Evolutionary conservation across 2,329 filamentous ascomycete species (phyloP), one percentile per base, ranked within the genome.

Genomic region (Colletotrichum navitas): DNA sequence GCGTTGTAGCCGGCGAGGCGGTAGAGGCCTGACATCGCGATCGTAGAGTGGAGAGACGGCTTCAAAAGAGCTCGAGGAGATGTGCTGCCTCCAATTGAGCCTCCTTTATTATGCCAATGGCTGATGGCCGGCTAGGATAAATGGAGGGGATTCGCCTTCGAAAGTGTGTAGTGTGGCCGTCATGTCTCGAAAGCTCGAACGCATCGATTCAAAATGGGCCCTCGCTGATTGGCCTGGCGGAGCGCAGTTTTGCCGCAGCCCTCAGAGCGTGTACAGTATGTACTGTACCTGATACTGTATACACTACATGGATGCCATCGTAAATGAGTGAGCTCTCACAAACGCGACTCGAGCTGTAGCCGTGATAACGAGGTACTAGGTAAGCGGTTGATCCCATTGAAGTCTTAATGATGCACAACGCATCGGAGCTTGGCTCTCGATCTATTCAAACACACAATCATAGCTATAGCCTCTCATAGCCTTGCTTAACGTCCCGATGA

Each of bases 1-100:
- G 91, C 91, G 82, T 89, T 87, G 83, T 87, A 89, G 87, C 90
- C 88, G 82, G 91, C 91, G 80, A 94, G 87, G 83, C 93, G 90
- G 84, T 90, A 90, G 80, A 94, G 85, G 78, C 90, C 87, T 82
- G 92, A 88, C 92, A 94, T 94, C 84, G 82, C 85, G 80, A 74
- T 78, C 67, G 74, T 70, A 70, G 74, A 76, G 74, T 52, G 75
- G 73, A 75, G 76, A 78, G 75, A 76, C 75, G 74, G 74, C 75
- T 76, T 75, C 76, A 75, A 76, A 77, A 75, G 75, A 75, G 73
- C 75, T 73, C 66, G 64, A 72, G 68, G 73, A 71, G 73, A 74
- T 72, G 18, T 39, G 47, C 54, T 70, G 64, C 71, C 73, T 68
- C 72, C 71, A 72, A 74, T 74, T 74, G 73, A 74, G 68, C 73